Conservation (phyloP, 345 rosid genomes). For the Crucihimalaya himalaica region DNA sequence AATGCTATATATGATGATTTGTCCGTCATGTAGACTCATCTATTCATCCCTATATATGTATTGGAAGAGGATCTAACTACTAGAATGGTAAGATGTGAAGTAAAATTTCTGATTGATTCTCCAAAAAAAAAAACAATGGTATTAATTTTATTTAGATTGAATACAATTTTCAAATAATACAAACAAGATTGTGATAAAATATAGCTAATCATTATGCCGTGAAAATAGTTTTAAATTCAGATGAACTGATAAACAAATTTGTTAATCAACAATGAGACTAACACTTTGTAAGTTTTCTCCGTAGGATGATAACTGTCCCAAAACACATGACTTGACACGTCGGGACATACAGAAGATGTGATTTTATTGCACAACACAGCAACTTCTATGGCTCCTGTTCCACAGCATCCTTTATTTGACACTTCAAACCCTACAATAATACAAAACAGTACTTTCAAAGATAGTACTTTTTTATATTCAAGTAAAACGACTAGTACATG, state of each 20-base stretch:
- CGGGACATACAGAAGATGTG: constrained; percentile 47
- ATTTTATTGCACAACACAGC: constrained; percentile 50
- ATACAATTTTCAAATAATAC: constrained; percentile 4
- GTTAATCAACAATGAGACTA: constrained; percentile 25
- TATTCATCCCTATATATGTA: neutral
- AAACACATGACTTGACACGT: constrained; percentile 52
- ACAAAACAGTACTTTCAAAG: constrained; percentile 3
- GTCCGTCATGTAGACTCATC: neutral
- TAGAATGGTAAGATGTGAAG: neutral
- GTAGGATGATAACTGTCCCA: constrained; percentile 85
- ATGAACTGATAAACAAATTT: constrained; percentile 39
- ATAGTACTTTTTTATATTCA: neutral
- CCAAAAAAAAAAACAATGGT: neutral
- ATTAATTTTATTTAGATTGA: neutral
- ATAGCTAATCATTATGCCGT: neutral
- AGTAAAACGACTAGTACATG: neutral
- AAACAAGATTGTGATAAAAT: neutral
- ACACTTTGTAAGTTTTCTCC: constrained; percentile 51
- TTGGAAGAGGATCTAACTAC: neutral
- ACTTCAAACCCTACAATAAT: constrained; percentile 64
- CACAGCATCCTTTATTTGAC: constrained; percentile 63
- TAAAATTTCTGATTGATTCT: neutral
- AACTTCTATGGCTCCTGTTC: constrained; percentile 65
- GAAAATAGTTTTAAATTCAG: constrained; percentile 23
- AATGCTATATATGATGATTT: constrained; percentile 11